Percentiles rank a stretch among this genome's conserved stretches.
Evolutionary conservation across 345 rosid species (phyloP).

Genomic region (Psidium guajava): DNA sequence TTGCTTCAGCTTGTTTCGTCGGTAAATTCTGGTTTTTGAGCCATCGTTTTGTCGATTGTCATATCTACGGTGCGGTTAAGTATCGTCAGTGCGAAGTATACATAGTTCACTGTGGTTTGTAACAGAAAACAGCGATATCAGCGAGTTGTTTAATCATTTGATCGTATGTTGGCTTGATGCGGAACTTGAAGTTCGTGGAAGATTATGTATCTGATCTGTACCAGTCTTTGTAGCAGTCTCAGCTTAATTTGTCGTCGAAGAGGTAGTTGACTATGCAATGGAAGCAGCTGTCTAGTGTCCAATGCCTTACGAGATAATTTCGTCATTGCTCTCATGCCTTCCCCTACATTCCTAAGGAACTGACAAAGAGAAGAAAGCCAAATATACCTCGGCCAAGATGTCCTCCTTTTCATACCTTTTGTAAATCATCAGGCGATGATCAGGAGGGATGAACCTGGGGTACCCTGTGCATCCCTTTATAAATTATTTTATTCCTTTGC

Average conservation of each 20-base stretch:
- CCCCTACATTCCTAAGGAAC: neutral
- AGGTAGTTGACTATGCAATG: neutral
- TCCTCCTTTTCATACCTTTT: neutral
- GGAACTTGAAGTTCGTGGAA: neutral
- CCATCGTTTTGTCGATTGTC: neutral
- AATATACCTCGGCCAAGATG: neutral
- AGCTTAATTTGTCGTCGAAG: neutral
- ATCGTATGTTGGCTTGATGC: neutral
- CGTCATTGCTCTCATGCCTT: neutral
- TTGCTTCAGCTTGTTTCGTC: neutral
- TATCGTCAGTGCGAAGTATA: neutral
- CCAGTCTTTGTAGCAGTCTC: neutral
- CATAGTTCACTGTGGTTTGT: neutral
- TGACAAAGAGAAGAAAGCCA: neutral
- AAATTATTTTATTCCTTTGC: neutral
- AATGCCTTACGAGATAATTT: accelerated
- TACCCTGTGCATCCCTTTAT: neutral
- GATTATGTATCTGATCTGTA: neutral
- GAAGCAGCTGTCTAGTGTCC: neutral
- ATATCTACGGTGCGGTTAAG: neutral
- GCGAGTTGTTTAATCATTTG: neutral
- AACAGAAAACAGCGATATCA: neutral
- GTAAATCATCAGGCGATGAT: neutral
- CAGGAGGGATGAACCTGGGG: neutral
- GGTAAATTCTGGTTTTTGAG: neutral